phyloP scores from a whole-genome alignment of 169 alveolate species.

The Cryptosporidium baileyi region DNA sequence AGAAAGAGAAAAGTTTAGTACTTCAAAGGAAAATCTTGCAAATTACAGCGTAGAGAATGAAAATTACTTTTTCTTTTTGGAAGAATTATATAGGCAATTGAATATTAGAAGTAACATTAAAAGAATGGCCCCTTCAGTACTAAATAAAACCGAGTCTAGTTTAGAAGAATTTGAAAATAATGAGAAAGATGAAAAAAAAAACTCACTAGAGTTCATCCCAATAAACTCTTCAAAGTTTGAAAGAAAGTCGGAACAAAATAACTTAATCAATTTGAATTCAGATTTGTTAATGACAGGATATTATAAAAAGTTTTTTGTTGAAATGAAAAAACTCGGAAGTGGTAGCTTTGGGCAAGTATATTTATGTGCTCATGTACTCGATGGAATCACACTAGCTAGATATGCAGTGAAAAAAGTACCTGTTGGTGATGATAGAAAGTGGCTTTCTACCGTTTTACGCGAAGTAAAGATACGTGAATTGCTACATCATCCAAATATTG shows the following conservation, averaged over 20 bases:
- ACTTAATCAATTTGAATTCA: conserved; percentile 45
- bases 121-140: conserved; percentile 3
- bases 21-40: background rate
- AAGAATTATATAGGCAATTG: conserved; percentile 46
- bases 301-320: conserved; percentile 79
- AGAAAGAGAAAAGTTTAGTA: background rate
- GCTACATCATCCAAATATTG: conserved; percentile 80
- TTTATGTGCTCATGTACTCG: conserved; percentile 79
- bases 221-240: conserved; percentile 1
- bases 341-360: conserved; percentile 84
- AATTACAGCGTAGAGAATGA: conserved; percentile 38
- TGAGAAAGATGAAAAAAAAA: background rate
- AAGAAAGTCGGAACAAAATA: background rate
- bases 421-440: conserved; percentile 80
- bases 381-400: conserved; percentile 79
- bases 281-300: conserved; percentile 82
- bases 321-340: conserved; percentile 78
- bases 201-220: conserved; percentile 1
- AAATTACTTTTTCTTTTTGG: conserved; percentile 51
- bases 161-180: background rate
- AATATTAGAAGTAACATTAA: conserved; percentile 26
- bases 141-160: background rate
- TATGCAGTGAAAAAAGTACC: conserved; percentile 85
- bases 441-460: conserved; percentile 77
- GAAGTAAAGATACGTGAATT: conserved; percentile 83